Base-by-base conservation (phyloP, 2,329 filamentous ascomycete genomes). In the Monilinia aucupariae region DNA sequence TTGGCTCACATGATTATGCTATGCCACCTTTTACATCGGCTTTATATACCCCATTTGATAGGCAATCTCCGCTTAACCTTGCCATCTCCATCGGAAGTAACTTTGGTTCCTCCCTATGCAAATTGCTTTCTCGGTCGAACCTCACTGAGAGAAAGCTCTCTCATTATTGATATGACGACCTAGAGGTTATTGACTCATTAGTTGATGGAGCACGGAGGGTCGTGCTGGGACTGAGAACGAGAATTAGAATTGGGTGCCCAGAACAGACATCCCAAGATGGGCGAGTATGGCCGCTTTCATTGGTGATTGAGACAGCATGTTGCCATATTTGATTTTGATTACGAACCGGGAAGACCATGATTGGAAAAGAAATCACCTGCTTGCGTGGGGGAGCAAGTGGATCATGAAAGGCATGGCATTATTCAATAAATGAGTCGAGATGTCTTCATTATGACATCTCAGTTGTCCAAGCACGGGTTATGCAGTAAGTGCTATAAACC, bases 61-160 rank as follows among this genome's bases (percentile, higher is more conserved):
- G 30, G 59, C 56, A 62, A 62, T 62, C 51, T 62, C 59, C 59
- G 59, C n/a, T 22, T 48, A 49, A 62, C 59, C 59, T 56, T 56
- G 59, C 50, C 39, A 34, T 32, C 59, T 62, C 51, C 30, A 56
- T 47, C 41, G 59, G 41, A 30, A 47, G 41, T 34, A 56, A 47
- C 39, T 48, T 30, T 41, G 39, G 59, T 62, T 62, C 59, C 59
- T 62, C 59, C 51, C 39, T 61, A 61, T 56, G 25, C 50, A 61
- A 61, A 61, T 55, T 61, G 52, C 59, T 39, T 50, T 60, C 34
- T 37, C 43, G 30, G 25, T 55, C 49, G 47, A 59, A 48, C 32
- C 59, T 45, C 49, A 32, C 50, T 30, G 50, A 37, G 56, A 39
- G 50, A 62, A 43, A n/a, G 27, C 49, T 47, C 59, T 61, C 25